A percentile compares a stretch with the other conserved stretches of the same genome.
Conservation (phyloP, 83 land plant species). For the Picea engelmannii region DNA sequence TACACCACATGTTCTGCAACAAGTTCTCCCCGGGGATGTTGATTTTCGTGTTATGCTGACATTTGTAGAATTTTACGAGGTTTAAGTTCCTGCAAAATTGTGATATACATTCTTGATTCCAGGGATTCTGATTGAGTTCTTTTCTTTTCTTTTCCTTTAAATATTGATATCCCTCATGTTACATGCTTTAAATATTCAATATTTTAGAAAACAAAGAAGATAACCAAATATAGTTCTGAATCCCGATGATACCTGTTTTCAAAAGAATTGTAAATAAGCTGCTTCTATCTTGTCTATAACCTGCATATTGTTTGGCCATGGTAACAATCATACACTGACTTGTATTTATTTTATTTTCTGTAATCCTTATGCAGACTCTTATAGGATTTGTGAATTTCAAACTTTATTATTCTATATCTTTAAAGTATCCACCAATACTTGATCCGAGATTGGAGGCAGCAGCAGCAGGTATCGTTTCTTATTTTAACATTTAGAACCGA, state of each 20-base stretch:
- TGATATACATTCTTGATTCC: background rate
- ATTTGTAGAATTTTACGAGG: constrained; percentile 95
- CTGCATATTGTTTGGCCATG: background rate
- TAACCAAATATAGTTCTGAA: background rate
- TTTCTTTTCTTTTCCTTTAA: background rate
- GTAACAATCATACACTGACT: background rate
- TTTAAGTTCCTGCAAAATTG: constrained; percentile 13
- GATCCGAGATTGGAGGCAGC: constrained; percentile 83
- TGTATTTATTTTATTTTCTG: background rate
- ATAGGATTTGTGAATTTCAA: constrained; percentile 84
- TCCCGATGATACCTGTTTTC: background rate
- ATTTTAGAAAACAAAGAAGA: background rate
- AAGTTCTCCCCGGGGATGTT: constrained; percentile 89
- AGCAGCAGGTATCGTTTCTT: constrained; percentile 57
- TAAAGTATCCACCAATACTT: constrained; percentile 91
- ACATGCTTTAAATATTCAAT: background rate
- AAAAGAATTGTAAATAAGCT: background rate
- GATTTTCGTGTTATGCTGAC: constrained; percentile 93
- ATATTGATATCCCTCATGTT: background rate
- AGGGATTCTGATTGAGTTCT: background rate
- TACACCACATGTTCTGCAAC: constrained; percentile 89
- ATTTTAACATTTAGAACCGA: background rate
- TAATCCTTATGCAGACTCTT: constrained; percentile 60
- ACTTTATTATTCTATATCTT: constrained; percentile 76
- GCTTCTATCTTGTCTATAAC: background rate